A percentile compares a stretch with the other conserved stretches of the same genome.
phyloP scores from a whole-genome alignment of 2,329 filamentous ascomycete genomes.

The Hypoxylon sp. region DNA sequence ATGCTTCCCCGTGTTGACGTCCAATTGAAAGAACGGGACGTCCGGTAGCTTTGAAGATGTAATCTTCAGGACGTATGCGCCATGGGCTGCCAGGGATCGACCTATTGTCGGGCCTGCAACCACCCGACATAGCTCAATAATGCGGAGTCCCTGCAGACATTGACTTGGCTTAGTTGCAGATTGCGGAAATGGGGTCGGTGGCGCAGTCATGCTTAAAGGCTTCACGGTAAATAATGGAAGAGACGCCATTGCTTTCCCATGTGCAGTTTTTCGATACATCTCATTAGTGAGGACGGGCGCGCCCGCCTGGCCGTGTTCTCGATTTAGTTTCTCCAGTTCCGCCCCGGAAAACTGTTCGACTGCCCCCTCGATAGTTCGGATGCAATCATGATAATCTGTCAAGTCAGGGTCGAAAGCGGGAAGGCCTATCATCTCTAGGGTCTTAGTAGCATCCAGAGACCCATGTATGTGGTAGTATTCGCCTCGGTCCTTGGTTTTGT shows the following conservation, averaged over 20 bases:
- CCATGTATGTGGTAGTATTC: conserved; percentile 82
- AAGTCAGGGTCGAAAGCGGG: conserved; percentile 70
- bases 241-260: conserved; percentile 59
- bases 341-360: conserved; percentile 65
- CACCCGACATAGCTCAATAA: conserved; percentile 79
- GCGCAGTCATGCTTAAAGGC: conserved; percentile 62
- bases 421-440: conserved; percentile 76
- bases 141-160: conserved; percentile 71
- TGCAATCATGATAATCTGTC: conserved; percentile 69
- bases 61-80: conserved; percentile 78
- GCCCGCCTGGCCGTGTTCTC: conserved; percentile 68
- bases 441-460: conserved; percentile 76
- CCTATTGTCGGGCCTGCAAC: conserved; percentile 81
- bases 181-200: conserved; percentile 57
- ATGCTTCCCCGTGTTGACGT: conserved; percentile 79
- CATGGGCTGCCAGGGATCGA: conserved; percentile 78
- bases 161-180: conserved; percentile 49
- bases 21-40: conserved; percentile 78
- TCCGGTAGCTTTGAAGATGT: conserved; percentile 76
- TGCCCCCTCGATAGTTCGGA: conserved; percentile 68
- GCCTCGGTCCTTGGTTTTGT: conserved; percentile 73
- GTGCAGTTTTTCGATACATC: conserved; percentile 67
- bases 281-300: conserved; percentile 69
- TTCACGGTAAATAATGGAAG: conserved; percentile 64
- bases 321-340: conserved; percentile 70